Percentiles rank a stretch among this genome's conserved stretches.
These are phyloP conservation scores for Calonectria hongkongensis DNA, from an alignment of 2,329 filamentous ascomycete genomes.

Conservation along the genomic window DNA sequence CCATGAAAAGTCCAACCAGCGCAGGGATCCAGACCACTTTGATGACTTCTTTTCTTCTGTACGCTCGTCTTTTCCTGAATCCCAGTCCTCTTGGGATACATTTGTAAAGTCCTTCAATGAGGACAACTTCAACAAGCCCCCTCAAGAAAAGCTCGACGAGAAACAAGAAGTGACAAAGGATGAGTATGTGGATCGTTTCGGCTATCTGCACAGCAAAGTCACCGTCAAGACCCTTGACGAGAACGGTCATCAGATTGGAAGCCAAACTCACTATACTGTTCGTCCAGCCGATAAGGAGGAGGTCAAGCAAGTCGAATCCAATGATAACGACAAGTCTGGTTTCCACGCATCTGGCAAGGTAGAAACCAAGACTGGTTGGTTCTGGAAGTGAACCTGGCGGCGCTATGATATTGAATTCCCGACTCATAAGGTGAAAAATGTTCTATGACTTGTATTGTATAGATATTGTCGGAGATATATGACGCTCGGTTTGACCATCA, in stretches of 20 bases:
- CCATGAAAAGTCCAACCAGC: conserved; percentile 32
- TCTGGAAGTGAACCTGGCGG: conserved; percentile 60
- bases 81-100: conserved; percentile 63
- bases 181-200: conserved; percentile 65
- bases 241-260: conserved; percentile 64
- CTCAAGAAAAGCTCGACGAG: conserved; percentile 45
- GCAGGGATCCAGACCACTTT: conserved; percentile 58
- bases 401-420: conserved; percentile 27
- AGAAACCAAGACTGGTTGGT: conserved; percentile 61
- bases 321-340: conserved; percentile 45
- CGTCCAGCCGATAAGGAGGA: conserved; percentile 54
- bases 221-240: conserved; percentile 63
- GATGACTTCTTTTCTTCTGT: conserved; percentile 65
- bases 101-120: conserved; percentile 62
- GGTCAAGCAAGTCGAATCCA: conserved; percentile 23
- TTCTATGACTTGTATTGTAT: conserved; percentile 32
- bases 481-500: neutral
- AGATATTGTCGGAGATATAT: conserved; percentile 23
- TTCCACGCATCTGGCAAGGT: conserved; percentile 42
- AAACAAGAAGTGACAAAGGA: conserved; percentile 61
- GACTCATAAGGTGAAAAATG: conserved; percentile 43
- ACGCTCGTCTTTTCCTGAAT: conserved; percentile 60
- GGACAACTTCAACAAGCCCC: conserved; percentile 37
- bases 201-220: conserved; percentile 65
- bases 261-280: conserved; percentile 60